Base-by-base conservation (phyloP, 306 rosid species). In the Nissolia schottii region DNA sequence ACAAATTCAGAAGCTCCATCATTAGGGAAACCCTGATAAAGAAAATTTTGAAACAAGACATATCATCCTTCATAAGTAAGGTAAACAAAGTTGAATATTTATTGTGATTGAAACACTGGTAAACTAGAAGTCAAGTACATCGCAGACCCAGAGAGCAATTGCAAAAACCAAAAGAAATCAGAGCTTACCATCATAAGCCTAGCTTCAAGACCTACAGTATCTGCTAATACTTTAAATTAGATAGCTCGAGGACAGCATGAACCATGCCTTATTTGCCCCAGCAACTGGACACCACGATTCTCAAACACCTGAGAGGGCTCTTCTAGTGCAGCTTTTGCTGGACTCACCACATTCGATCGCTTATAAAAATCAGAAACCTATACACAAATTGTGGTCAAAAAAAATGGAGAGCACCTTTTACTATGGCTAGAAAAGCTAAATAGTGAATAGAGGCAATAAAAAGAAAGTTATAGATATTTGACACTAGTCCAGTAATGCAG, bases 191-290 rank as follows among this genome's bases (percentile, higher is more conserved):
- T 89, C 90, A 85, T 81, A 51, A 94, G 91, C 71, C 76, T 81
- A 71, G 97, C 83, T 83, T 94, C 97, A 61, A 94, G 99, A 62
- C 97, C 97, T 62, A 94, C 91, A 49, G 92, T 71, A 82, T 94
- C 99, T 18, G 99, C 97, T 37, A 94, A 81, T 79, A 82, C 97
- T 87, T 94, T 94, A 83, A 94, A 94, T 76, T 91, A 86, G 82
- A 94, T 88, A 68, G 99, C 97, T 35, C 97, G 89, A 77, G 96
- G 93, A 74, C 96, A 89, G 83, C 99, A 91, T 35, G 99, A 91
- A 64, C 99, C 97, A 37, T 89, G 87, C 80, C 65, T 91, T 87
- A 91, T 89, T 85, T 94, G 92, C 77, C 99, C 99, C 51, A 94
- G 84, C 71, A 91, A 71, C 75, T 87, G 95, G 73, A 88, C 83